These are phyloP conservation scores for Cryphonectria nitschkei DNA, from an alignment of 2,329 filamentous ascomycete genomes.

Conservation along the genomic window DNA sequence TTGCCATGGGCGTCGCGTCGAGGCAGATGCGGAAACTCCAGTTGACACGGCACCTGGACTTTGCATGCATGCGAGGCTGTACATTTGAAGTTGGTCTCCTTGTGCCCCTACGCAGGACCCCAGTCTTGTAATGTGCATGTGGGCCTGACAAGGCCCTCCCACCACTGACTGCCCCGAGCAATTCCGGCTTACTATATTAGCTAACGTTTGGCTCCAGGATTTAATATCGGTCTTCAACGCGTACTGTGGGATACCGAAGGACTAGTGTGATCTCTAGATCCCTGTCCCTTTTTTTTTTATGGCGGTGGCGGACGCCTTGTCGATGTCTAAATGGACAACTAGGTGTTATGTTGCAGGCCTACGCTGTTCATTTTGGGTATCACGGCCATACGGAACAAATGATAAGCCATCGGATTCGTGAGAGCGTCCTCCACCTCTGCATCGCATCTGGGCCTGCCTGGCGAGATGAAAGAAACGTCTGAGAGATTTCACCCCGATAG, in stretches of 20 bases:
- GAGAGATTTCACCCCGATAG: neutral
- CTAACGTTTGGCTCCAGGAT: neutral
- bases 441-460: neutral
- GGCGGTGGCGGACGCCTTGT: neutral
- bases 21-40: neutral
- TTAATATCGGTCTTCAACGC: neutral
- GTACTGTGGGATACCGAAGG: constrained; percentile 1
- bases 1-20: neutral
- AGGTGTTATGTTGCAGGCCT: neutral
- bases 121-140: neutral
- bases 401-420: neutral
- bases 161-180: neutral
- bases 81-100: neutral
- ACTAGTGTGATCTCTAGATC: neutral
- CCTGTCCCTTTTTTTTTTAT: neutral
- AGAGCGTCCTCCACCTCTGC: neutral
- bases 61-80: constrained; percentile 4
- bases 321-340: neutral
- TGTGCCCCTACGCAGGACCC: neutral
- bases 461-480: neutral
- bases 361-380: neutral
- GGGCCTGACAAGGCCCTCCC: neutral
- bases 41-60: neutral
- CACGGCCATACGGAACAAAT: neutral
- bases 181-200: neutral